A percentile compares a stretch with the other conserved stretches of the same genome.
Evolutionary conservation across 2,329 filamentous ascomycete species (phyloP).

Genomic region (Penicillium sp.): DNA sequence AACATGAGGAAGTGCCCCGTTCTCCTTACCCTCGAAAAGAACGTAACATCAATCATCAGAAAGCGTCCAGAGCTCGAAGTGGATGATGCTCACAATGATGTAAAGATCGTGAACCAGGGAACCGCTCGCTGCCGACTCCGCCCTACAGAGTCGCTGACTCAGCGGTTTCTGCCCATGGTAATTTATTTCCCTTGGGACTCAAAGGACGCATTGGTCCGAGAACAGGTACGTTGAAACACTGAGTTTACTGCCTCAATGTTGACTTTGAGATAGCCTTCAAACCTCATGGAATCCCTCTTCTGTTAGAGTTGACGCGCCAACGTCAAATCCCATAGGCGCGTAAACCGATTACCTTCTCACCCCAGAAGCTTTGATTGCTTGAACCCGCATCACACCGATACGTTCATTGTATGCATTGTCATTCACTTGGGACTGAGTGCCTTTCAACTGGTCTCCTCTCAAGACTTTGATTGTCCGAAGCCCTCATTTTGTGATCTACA

Average conservation of each 20-base stretch:
- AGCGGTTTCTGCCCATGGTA: constrained; percentile 5
- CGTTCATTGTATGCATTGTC: background rate
- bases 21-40: background rate
- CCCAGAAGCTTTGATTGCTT: background rate
- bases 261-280: constrained; percentile 1
- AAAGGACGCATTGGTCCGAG: background rate
- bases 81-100: constrained; percentile 32
- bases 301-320: constrained; percentile 5
- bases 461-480: background rate
- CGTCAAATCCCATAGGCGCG: background rate
- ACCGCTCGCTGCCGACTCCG: background rate
- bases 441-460: background rate
- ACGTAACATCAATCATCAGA: background rate
- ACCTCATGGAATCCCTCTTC: constrained; percentile 3
- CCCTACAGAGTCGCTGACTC: constrained; percentile 19
- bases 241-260: background rate
- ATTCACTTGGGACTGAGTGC: background rate
- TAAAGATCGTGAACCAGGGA: constrained; percentile 24
- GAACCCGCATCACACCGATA: background rate
- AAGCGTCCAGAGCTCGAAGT: constrained; percentile 2
- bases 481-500: background rate
- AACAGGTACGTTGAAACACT: background rate
- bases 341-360: background rate
- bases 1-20: background rate
- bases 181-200: constrained; percentile 7